A percentile compares a stretch with the other conserved stretches of the same genome.
Evolutionary conservation across 1,139 yeast genomes (phyloP).

Genomic region (Casaregolazyma lundiana): DNA sequence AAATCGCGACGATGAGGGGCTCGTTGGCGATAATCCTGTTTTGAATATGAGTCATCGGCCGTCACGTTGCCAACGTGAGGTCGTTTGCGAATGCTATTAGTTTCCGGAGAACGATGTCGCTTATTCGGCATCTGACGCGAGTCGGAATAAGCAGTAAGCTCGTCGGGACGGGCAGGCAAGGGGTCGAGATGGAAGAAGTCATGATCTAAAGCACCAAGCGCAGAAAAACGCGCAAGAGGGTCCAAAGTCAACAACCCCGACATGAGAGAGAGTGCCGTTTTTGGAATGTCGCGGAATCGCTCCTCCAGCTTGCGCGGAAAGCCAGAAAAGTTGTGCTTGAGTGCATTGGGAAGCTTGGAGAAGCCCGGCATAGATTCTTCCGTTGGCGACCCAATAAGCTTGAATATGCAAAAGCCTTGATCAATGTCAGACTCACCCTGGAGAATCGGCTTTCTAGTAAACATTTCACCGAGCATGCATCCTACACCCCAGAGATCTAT

Average conservation of each 20-base stretch:
- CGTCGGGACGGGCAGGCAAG: constrained; percentile 48
- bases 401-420: constrained; percentile 79
- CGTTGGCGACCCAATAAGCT: constrained; percentile 76
- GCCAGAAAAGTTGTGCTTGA: constrained; percentile 34
- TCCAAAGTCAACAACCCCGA: constrained; percentile 41
- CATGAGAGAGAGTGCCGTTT: constrained; percentile 31
- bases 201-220: constrained; percentile 70
- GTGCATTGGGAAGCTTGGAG: constrained; percentile 56
- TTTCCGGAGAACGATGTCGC: neutral
- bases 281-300: constrained; percentile 38
- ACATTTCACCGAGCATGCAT: constrained; percentile 91
- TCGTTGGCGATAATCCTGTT: constrained; percentile 2
- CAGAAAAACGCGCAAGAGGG: constrained; percentile 71
- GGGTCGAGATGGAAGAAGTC: constrained; percentile 65
- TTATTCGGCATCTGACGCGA: constrained; percentile 63
- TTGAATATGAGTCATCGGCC: neutral
- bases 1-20: neutral
- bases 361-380: constrained; percentile 62
- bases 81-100: constrained; percentile 1
- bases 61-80: neutral
- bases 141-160: constrained; percentile 72
- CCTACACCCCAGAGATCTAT: constrained; percentile 98
- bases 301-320: constrained; percentile 54
- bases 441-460: constrained; percentile 72
- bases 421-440: constrained; percentile 87